A percentile compares a stretch with the other conserved stretches of the same genome.
These are phyloP conservation scores for Apiospora arundinis DNA, from an alignment of 2,329 filamentous ascomycete genomes.

Conservation along the genomic window DNA sequence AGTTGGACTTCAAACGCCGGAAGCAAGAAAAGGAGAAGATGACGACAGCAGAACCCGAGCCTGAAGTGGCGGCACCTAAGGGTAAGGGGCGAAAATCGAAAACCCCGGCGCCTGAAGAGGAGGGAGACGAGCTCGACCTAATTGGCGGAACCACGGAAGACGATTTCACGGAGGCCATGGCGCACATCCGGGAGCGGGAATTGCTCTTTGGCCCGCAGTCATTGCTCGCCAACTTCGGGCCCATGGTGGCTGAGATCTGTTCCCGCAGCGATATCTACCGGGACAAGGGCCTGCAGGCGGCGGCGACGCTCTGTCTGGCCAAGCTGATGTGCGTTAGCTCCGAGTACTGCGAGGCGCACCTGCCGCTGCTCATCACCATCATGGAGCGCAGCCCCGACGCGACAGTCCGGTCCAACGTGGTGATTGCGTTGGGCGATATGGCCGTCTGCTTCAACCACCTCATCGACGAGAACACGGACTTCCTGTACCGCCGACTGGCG, in stretches of 20 bases:
- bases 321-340: conserved; percentile 99
- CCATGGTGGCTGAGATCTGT: conserved; percentile 91
- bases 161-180: conserved; percentile 88
- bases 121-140: conserved; percentile 89
- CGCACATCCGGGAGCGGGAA: conserved; percentile 83
- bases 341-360: conserved; percentile 93
- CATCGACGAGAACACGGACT: conserved; percentile 99
- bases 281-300: conserved; percentile 88
- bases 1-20: conserved; percentile 95
- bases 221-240: conserved; percentile 88
- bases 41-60: conserved; percentile 48
- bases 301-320: conserved; percentile 91
- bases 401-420: conserved; percentile 92
- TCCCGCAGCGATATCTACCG: conserved; percentile 92
- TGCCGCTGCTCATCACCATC: conserved; percentile 94
- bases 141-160: conserved; percentile 97
- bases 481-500: conserved; percentile 90
- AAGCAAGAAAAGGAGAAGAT: conserved; percentile 88
- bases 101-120: conserved; percentile 53
- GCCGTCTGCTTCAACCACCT: conserved; percentile 99
- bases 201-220: conserved; percentile 80
- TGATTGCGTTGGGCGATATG: conserved; percentile 98
- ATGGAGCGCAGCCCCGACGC: conserved; percentile 94
- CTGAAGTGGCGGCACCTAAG: conserved; percentile 40
- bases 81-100: conserved; percentile 38